Base-by-base conservation (phyloP, 2,329 filamentous ascomycete genomes). In the Neofusicoccum kwambonambiense region DNA sequence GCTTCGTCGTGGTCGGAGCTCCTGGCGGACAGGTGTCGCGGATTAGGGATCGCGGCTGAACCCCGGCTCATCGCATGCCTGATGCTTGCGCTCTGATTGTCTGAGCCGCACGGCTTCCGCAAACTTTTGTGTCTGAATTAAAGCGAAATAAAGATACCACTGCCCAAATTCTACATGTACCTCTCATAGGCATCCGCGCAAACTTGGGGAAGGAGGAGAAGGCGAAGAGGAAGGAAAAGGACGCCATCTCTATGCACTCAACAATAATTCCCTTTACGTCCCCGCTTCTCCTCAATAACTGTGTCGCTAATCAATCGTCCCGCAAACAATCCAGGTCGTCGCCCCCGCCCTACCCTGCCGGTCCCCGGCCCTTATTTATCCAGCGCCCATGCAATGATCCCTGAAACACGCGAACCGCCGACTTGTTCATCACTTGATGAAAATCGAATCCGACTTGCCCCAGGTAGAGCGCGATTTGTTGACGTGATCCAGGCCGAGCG, bases 381-480 rank as follows among this genome's bases (percentile, higher is more conserved):
- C 51, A 56, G 61, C 50, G 49, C 61, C 49, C 49, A 64, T 64
- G 50, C 61, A 56, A 64, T 37, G 42, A 64, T 44, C 44, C 31
- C 50, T 34, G 49, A 52, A 63, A 52, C 39, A 45, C 34, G 39
- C 60, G 47, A 63, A 22, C 41, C n/a, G 34, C 54, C 17, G 22
- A 54, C n/a, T 22, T 11, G 11, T 45, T 56, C 41, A 64, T 64
- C 52, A 64, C 22, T 64, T 64, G 62, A 64, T 64, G 62, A 64
- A 58, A 44, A 89, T 86, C 66, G 84, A 86, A 73, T 89, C 87
- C 58, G 85, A 82, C 71, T 84, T 83, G 70, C 79, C 81, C 84
- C 84, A 88, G 73, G 85, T 83, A 70, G 79, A 84, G 66, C 84
- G 80, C 66, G 80, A 82, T 74, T 87, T 87, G 78, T 87, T 88